Evolutionary conservation across 352 stramenopile genomes (phyloP).

Genomic region (Aphanomyces invadans): DNA sequence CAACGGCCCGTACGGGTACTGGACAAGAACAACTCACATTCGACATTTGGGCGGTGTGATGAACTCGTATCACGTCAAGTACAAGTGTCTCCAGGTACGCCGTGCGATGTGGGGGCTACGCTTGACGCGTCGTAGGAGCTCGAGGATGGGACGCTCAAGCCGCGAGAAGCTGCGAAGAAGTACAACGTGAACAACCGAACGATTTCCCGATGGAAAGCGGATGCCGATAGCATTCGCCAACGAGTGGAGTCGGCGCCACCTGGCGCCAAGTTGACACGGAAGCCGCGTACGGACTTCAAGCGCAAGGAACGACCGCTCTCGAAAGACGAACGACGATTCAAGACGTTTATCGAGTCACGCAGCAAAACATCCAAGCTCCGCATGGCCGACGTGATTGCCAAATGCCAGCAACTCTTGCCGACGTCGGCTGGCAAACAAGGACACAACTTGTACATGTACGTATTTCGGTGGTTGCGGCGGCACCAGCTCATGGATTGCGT

Average conservation of each 20-base stretch:
- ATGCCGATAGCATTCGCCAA: constrained; percentile 11
- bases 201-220: constrained; percentile 11
- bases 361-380: constrained; percentile 1
- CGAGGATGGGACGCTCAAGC: constrained; percentile 8
- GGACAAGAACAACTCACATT: constrained; percentile 16
- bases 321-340: constrained; percentile 9
- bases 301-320: not conserved
- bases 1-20: constrained; percentile 13
- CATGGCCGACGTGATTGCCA: constrained; percentile 5
- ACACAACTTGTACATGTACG: constrained; percentile 14
- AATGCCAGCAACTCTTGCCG: constrained; percentile 4
- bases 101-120: not conserved
- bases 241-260: not conserved
- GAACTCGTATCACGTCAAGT: constrained; percentile 20
- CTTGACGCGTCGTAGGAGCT: constrained; percentile 7
- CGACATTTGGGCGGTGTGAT: constrained; percentile 13
- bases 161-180: constrained; percentile 4
- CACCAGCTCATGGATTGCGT: constrained; percentile 10
- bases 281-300: constrained; percentile 11
- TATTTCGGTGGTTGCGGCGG: constrained; percentile 11
- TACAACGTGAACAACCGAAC: constrained; percentile 14
- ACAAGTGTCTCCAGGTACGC: constrained; percentile 1
- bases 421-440: constrained; percentile 2
- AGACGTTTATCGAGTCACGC: constrained; percentile 1
- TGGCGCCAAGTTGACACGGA: constrained; percentile 8